Conservation (phyloP, 805 yeast genomes). For the Cyberlindnera euphorbiiphila region DNA sequence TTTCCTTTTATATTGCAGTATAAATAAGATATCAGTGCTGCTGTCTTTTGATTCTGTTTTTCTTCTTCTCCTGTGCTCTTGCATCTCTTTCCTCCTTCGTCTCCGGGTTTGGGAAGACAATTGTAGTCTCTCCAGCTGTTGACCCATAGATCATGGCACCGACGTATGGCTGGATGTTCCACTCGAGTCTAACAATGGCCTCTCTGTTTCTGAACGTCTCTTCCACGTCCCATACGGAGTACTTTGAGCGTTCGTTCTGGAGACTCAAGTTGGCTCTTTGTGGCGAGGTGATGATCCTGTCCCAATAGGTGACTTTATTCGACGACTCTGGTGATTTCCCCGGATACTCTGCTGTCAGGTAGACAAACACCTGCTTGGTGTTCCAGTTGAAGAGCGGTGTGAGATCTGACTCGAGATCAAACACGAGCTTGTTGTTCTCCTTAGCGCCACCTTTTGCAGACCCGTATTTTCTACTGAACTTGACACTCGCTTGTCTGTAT, state of each 20-base stretch:
- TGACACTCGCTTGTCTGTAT: conserved; percentile 37
- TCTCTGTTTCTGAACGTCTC: conserved; percentile 53
- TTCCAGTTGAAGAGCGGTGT: conserved; percentile 90
- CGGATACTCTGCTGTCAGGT: conserved; percentile 79
- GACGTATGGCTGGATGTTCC: conserved; percentile 90
- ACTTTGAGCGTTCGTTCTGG: conserved; percentile 58
- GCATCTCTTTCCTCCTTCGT: conserved; percentile 11
- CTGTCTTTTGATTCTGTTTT: background rate
- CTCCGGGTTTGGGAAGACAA: conserved; percentile 21
- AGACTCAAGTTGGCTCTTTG: conserved; percentile 57
- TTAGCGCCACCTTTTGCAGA: conserved; percentile 61
- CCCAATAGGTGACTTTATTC: conserved; percentile 87
- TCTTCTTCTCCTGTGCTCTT: conserved; percentile 9
- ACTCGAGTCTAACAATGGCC: conserved; percentile 68
- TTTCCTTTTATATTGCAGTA: too few species aligned
- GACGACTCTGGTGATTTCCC: conserved; percentile 35
- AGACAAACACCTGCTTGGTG: conserved; percentile 92
- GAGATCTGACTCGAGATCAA: conserved; percentile 74
- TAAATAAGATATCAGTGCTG: conserved; percentile 3
- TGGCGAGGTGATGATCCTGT: conserved; percentile 60
- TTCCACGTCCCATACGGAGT: conserved; percentile 84
- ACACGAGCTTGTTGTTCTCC: conserved; percentile 68
- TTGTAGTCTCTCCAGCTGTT: conserved; percentile 30
- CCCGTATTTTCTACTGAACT: conserved; percentile 62
- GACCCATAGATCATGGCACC: conserved; percentile 77